Evolutionary conservation across 495 filamentous ascomycete species (phyloP).

Genomic region (Halenospora varia): DNA sequence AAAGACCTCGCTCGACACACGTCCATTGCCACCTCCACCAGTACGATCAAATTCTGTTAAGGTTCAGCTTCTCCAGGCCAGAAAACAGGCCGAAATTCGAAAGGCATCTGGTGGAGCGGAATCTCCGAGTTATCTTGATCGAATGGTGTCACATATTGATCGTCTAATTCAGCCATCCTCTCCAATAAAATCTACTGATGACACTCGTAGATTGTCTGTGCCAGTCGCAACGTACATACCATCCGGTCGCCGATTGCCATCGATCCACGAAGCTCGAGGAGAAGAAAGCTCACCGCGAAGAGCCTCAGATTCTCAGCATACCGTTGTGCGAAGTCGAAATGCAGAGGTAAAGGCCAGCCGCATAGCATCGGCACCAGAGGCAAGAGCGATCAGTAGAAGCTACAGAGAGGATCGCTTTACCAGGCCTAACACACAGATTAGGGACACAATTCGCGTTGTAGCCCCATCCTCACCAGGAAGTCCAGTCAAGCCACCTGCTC

Average conservation of each 20-base stretch:
- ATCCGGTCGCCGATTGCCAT: slow-evolving; percentile 41
- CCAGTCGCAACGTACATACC: slow-evolving; percentile 39
- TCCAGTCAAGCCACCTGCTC: slow-evolving; percentile 24
- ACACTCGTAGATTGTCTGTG: slow-evolving; percentile 50
- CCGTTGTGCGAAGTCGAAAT: not conserved
- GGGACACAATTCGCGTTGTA: slow-evolving; percentile 49
- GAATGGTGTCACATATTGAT: slow-evolving; percentile 27
- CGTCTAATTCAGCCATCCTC: slow-evolving; percentile 20
- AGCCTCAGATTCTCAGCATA: not conserved
- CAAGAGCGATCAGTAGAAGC: slow-evolving; percentile 21
- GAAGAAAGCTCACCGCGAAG: slow-evolving; percentile 28
- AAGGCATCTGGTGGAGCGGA: slow-evolving; percentile 14
- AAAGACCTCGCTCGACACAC: slow-evolving; percentile 28
- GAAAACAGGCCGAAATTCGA: slow-evolving; percentile 21
- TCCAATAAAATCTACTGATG: slow-evolving; percentile 21
- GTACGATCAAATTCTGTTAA: slow-evolving; percentile 45
- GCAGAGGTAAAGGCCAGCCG: slow-evolving; percentile 11
- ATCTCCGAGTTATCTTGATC: slow-evolving; percentile 18
- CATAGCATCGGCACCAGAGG: slow-evolving; percentile 29
- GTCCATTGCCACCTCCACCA: slow-evolving; percentile 50
- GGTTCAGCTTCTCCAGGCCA: slow-evolving; percentile 22
- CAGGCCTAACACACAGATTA: slow-evolving; percentile 30
- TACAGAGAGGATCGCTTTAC: slow-evolving; percentile 29
- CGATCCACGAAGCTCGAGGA: slow-evolving; percentile 43
- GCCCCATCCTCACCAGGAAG: slow-evolving; percentile 28